phyloP scores from a whole-genome alignment of 495 filamentous ascomycete species.

The Tuber indicum region DNA sequence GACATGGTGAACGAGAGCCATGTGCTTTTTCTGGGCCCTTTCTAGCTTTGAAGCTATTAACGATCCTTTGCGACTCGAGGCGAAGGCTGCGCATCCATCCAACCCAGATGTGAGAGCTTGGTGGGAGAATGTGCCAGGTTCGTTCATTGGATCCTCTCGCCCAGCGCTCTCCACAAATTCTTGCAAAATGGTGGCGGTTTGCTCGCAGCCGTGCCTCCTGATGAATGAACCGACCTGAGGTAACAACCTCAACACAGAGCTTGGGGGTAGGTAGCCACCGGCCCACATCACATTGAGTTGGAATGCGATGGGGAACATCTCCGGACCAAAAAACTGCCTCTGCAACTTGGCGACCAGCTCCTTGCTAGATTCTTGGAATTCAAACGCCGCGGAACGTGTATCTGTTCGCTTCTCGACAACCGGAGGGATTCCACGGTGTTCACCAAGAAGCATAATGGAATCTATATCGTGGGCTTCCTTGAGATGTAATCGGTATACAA shows the following conservation, averaged over 20 bases:
- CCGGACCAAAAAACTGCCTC: conserved; percentile 13
- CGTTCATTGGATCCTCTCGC: conserved; percentile 32
- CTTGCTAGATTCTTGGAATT: conserved; percentile 26
- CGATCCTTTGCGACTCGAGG: conserved; percentile 28
- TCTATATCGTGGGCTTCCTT: conserved; percentile 7
- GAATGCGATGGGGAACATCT: conserved; percentile 36
- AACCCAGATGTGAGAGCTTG: conserved; percentile 48
- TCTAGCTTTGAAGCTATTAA: conserved; percentile 21
- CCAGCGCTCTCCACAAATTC: conserved; percentile 21
- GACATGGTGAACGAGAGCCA: conserved; percentile 52
- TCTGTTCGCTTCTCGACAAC: conserved; percentile 19
- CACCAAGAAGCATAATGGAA: conserved; percentile 10
- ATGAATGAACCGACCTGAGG: conserved; percentile 22
- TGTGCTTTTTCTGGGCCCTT: conserved; percentile 29
- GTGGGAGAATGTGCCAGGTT: conserved; percentile 46
- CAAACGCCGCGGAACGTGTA: background rate
- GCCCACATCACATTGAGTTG: conserved; percentile 37
- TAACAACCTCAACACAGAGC: conserved; percentile 26
- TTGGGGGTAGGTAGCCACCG: conserved; percentile 33
- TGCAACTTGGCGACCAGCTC: conserved; percentile 18
- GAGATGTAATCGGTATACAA: conserved; percentile 36
- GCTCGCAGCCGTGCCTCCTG: conserved; percentile 8
- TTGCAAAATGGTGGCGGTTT: conserved; percentile 22
- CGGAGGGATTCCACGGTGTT: conserved; percentile 30
- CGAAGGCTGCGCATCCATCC: conserved; percentile 41